These are phyloP conservation scores for Candida gorgasii DNA, from an alignment of 805 yeast species.

Conservation along the genomic window DNA sequence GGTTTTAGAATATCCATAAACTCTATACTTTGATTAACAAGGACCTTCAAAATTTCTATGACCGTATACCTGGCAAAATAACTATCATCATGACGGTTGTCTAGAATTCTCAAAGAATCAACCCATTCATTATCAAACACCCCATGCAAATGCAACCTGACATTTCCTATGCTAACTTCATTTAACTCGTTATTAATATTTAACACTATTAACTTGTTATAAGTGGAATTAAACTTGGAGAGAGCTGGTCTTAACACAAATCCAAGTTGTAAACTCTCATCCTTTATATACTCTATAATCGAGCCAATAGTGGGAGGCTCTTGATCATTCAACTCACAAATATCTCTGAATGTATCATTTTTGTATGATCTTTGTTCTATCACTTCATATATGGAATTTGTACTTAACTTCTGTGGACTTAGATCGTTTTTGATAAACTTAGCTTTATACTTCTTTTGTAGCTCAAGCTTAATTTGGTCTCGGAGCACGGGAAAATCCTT, in stretches of 20 bases:
- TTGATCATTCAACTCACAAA: conserved; percentile 17
- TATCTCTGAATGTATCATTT: conserved; percentile 15
- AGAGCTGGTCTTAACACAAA: conserved; percentile 33
- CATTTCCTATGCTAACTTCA: conserved; percentile 26
- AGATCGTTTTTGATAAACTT: conserved; percentile 1
- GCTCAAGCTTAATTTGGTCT: not conserved
- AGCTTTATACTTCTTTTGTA: not conserved
- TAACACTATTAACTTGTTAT: conserved; percentile 33
- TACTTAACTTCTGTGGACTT: not conserved
- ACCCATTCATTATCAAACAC: conserved; percentile 26
- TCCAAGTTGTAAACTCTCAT: conserved; percentile 28
- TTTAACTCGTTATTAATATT: conserved; percentile 32
- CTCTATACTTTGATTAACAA: conserved; percentile 21
- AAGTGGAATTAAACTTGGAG: conserved; percentile 34
- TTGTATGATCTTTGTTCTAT: conserved; percentile 12
- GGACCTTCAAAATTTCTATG: conserved; percentile 21
- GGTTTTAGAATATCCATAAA: not conserved
- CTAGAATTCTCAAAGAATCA: conserved; percentile 17
- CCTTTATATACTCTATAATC: conserved; percentile 33
- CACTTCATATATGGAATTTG: conserved; percentile 2
- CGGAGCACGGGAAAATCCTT: not conserved
- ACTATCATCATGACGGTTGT: conserved; percentile 23
- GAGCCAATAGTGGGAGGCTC: conserved; percentile 34
- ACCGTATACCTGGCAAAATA: conserved; percentile 20
- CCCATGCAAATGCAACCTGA: conserved; percentile 31